A percentile compares a stretch with the other conserved stretches of the same genome.
phyloP scores from a whole-genome alignment of 2,329 filamentous ascomycete species.

The Verruconis gallopava region DNA sequence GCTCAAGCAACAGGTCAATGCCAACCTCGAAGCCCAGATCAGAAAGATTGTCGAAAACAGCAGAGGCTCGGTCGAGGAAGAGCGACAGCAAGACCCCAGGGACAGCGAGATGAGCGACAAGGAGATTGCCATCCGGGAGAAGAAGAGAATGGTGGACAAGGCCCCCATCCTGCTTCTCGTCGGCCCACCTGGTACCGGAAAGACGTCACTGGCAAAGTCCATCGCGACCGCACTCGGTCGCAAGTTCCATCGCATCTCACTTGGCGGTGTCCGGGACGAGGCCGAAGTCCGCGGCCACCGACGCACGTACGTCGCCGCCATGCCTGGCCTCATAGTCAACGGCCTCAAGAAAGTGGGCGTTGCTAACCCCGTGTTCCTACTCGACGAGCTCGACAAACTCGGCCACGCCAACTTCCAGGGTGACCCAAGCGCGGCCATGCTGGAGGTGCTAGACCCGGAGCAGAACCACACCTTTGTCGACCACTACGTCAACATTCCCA shows the following conservation, averaged over 20 bases:
- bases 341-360: conserved; percentile 92
- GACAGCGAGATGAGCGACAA: conserved; percentile 22
- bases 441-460: conserved; percentile 93
- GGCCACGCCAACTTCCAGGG: conserved; percentile 84
- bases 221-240: conserved; percentile 83
- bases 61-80: conserved; percentile 21
- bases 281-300: conserved; percentile 93
- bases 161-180: conserved; percentile 90
- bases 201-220: conserved; percentile 89
- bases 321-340: conserved; percentile 90
- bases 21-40: conserved; percentile 69
- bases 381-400: conserved; percentile 98
- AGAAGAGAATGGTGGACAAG: conserved; percentile 81
- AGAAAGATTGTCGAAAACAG: conserved; percentile 36
- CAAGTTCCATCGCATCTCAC: conserved; percentile 93
- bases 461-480: conserved; percentile 93
- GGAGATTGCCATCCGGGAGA: conserved; percentile 63
- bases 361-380: conserved; percentile 83
- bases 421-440: conserved; percentile 92
- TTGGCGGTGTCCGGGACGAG: conserved; percentile 90
- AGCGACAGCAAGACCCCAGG: conserved; percentile 41
- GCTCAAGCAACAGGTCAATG: conserved; percentile 82
- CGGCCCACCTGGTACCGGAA: conserved; percentile 87
- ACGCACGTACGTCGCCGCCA: conserved; percentile 94
- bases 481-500: conserved; percentile 90